These are phyloP conservation scores for Laburnicola sp. DNA, from an alignment of 2,329 filamentous ascomycete genomes.

Conservation along the genomic window DNA sequence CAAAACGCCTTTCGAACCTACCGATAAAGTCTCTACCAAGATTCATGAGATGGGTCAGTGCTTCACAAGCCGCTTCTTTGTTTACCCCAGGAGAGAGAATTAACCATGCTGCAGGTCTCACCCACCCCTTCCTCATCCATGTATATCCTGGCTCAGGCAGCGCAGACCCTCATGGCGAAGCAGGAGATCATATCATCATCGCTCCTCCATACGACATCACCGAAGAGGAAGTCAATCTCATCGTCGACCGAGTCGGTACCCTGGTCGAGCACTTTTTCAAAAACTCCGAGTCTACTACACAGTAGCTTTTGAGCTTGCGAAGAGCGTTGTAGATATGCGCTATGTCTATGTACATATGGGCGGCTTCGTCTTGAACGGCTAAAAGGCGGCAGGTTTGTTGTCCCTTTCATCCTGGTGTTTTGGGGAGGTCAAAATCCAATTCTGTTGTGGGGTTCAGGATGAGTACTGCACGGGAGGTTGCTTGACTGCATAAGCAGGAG, in stretches of 20 bases:
- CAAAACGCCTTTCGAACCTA: constrained; percentile 58
- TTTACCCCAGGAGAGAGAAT: background rate
- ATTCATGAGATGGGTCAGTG: constrained; percentile 56
- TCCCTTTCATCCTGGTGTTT: too few species aligned
- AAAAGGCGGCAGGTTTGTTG: too few species aligned
- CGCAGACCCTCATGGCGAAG: constrained; percentile 52
- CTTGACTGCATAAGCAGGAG: too few species aligned
- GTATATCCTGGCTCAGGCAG: constrained; percentile 68
- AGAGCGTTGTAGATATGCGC: too few species aligned
- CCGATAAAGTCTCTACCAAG: constrained; percentile 50
- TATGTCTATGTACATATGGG: background rate
- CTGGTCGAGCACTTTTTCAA: constrained; percentile 57
- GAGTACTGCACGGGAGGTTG: too few species aligned
- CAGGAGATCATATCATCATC: constrained; percentile 70
- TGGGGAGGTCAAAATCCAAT: too few species aligned
- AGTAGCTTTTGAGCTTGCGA: background rate
- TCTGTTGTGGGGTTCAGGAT: too few species aligned
- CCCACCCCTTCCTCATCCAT: constrained; percentile 55
- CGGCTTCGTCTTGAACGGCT: background rate
- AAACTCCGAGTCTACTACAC: constrained; percentile 3
- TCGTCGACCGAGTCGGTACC: constrained; percentile 56
- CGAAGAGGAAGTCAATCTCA: constrained; percentile 57
- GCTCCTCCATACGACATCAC: constrained; percentile 70
- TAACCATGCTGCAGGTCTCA: constrained; percentile 39
- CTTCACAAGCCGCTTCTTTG: too few species aligned